Evolutionary conservation across 441 rosid species (phyloP).

Genomic region (Pelargonium myrrhifolium): DNA sequence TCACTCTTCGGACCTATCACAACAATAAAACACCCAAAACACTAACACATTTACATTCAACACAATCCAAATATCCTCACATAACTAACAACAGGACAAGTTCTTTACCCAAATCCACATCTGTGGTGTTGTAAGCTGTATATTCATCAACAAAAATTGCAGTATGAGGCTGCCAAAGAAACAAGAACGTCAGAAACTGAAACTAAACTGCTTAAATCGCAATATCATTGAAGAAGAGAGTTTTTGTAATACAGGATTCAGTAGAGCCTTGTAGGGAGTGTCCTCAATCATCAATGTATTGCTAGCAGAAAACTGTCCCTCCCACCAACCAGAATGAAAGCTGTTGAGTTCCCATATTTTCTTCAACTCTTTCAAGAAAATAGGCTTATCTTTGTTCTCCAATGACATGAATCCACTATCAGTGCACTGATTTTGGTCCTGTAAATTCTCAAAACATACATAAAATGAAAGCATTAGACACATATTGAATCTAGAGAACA

Average conservation of each 20-base stretch:
- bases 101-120: neutral
- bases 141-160: constrained; percentile 20
- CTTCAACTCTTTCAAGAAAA: constrained; percentile 21
- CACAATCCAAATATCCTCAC: neutral
- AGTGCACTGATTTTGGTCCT: constrained; percentile 26
- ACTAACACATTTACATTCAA: neutral
- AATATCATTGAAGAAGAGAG: too few relatives aligned
- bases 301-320: neutral
- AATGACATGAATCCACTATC: constrained; percentile 19
- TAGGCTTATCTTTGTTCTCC: constrained; percentile 17
- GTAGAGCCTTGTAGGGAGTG: constrained; percentile 26
- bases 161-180: constrained; percentile 16
- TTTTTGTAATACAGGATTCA: constrained; percentile 25
- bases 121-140: constrained; percentile 18
- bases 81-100: neutral
- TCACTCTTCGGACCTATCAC: constrained; percentile 21
- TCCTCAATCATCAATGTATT: constrained; percentile 27
- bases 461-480: neutral
- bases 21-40: too few relatives aligned
- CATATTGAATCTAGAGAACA: neutral
- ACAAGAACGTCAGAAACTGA: neutral
- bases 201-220: neutral
- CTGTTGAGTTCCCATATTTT: constrained; percentile 12
- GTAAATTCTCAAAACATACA: neutral
- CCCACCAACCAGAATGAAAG: neutral